Percentiles rank a stretch among this genome's conserved stretches.
Evolutionary conservation across 768 basidiomycete species (phyloP).

Genomic region (Pholiota molesta): DNA sequence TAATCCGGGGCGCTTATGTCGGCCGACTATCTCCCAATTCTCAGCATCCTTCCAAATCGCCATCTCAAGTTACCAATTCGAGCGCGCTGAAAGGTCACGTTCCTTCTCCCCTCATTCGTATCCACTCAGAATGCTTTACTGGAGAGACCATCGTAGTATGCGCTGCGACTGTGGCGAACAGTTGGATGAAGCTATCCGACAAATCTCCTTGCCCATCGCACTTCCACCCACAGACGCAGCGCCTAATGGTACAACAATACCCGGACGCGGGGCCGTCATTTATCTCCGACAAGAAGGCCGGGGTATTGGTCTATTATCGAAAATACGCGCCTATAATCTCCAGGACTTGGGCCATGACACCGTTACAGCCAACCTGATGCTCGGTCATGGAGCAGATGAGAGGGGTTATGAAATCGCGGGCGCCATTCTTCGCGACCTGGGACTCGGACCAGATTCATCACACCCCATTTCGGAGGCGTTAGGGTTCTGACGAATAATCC

Average conservation of each 20-base stretch:
- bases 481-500: constrained; percentile 96
- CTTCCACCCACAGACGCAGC: constrained; percentile 39
- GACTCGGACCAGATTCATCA: constrained; percentile 56
- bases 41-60: constrained; percentile 45
- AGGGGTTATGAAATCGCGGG: constrained; percentile 90
- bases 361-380: constrained; percentile 95
- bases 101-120: constrained; percentile 85
- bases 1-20: constrained; percentile 91
- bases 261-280: constrained; percentile 89
- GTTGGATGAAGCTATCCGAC: constrained; percentile 94
- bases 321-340: constrained; percentile 96
- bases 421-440: constrained; percentile 88
- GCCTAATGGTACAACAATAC: constrained; percentile 46
- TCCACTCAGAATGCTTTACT: constrained; percentile 98
- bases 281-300: constrained; percentile 98
- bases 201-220: constrained; percentile 74
- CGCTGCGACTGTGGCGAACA: constrained; percentile 99
- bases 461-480: constrained; percentile 50
- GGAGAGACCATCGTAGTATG: constrained; percentile 97
- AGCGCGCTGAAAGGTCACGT: constrained; percentile 33
- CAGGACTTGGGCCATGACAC: constrained; percentile 99
- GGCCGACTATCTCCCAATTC: constrained; percentile 73
- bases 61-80: constrained; percentile 20
- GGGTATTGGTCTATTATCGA: constrained; percentile 94
- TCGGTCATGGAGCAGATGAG: constrained; percentile 94